A percentile compares a stretch with the other conserved stretches of the same genome.
Evolutionary conservation across 352 stramenopile species (phyloP).

Genomic region (Globisporangium echinulatum): DNA sequence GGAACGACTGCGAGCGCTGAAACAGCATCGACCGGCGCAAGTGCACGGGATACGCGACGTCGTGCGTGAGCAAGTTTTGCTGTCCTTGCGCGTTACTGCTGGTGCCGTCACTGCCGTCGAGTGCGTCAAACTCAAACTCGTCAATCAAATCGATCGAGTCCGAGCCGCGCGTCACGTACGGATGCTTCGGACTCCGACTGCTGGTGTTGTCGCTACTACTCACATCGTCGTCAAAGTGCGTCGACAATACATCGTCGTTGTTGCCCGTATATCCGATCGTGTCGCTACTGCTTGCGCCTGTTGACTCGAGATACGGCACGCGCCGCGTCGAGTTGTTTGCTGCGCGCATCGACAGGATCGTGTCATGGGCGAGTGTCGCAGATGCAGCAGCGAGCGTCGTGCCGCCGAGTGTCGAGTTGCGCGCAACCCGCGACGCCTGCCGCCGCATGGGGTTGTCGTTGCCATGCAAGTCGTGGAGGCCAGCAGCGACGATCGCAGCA

Average conservation of each 20-base stretch:
- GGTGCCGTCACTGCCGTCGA: conserved; percentile 18
- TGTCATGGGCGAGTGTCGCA: neutral
- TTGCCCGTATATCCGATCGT: neutral
- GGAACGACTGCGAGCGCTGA: conserved; percentile 65
- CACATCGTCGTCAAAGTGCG: conserved; percentile 22
- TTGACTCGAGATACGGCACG: conserved; percentile 9
- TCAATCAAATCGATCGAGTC: conserved; percentile 49
- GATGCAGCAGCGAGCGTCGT: neutral
- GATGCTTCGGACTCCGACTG: conserved; percentile 11
- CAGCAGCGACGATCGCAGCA: conserved; percentile 15
- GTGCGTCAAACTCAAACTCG: conserved; percentile 41
- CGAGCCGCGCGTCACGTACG: conserved; percentile 23
- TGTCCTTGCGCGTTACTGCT: conserved; percentile 7
- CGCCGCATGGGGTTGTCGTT: conserved; percentile 24
- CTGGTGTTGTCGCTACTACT: conserved; percentile 1
- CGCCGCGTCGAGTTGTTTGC: neutral
- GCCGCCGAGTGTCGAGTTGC: conserved; percentile 2
- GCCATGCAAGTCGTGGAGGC: conserved; percentile 16
- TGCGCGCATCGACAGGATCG: neutral
- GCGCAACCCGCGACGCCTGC: conserved; percentile 60
- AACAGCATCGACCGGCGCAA: conserved; percentile 66
- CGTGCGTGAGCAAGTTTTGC: conserved; percentile 30
- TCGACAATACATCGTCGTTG: conserved; percentile 7
- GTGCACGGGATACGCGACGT: conserved; percentile 41
- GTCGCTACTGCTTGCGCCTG: conserved; percentile 4